A percentile compares a stretch with the other conserved stretches of the same genome.
phyloP scores from a whole-genome alignment of 148 eudicot genomes.

The Fagopyrum homotropicum region DNA sequence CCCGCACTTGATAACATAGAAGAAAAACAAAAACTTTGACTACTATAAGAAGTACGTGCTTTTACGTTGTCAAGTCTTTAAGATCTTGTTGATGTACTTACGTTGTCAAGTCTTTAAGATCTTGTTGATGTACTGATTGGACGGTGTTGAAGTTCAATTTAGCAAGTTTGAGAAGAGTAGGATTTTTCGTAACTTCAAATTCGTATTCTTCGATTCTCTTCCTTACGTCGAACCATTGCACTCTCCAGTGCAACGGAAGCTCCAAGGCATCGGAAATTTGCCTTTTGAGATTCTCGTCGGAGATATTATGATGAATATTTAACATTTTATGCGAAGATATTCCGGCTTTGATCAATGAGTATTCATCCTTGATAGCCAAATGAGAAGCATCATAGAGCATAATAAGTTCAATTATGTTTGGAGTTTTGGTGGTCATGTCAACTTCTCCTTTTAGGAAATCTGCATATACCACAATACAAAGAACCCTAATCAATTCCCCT shows the following conservation, averaged over 20 bases:
- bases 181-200: not conserved
- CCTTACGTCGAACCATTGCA: constrained; percentile 39
- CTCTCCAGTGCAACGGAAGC: constrained; percentile 30
- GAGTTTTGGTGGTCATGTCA: not conserved
- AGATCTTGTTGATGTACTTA: constrained; percentile 25
- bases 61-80: constrained; percentile 27
- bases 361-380: constrained; percentile 24
- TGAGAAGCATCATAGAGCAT: constrained; percentile 38
- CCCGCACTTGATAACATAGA: not conserved
- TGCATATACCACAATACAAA: not conserved
- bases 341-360: constrained; percentile 19
- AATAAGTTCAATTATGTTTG: constrained; percentile 13
- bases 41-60: no score
- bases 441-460: constrained; percentile 18
- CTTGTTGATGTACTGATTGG: constrained; percentile 36
- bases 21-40: no score
- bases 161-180: constrained; percentile 24
- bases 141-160: constrained; percentile 39
- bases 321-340: not conserved
- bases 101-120: constrained; percentile 35
- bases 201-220: constrained; percentile 21
- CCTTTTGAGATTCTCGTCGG: constrained; percentile 13
- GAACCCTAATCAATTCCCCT: not conserved
- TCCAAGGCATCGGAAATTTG: constrained; percentile 13
- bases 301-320: not conserved